These are phyloP conservation scores for Orbilia blumenaviensis DNA, from an alignment of 2,329 filamentous ascomycete species.

Conservation along the genomic window DNA sequence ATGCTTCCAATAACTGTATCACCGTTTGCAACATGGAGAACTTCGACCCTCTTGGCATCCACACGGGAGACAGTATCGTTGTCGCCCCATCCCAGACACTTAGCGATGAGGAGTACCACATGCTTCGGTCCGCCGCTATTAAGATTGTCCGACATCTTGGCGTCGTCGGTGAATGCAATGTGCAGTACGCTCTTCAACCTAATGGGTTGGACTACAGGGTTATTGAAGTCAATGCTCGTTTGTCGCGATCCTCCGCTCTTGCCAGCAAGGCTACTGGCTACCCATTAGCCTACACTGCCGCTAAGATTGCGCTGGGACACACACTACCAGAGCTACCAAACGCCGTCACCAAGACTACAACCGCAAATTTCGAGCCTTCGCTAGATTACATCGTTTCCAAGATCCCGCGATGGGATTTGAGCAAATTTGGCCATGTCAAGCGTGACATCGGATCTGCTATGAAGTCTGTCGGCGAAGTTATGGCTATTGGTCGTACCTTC, in stretches of 20 bases:
- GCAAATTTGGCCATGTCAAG: constrained; percentile 99
- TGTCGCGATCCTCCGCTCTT: constrained; percentile 94
- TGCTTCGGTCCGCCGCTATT: constrained; percentile 96
- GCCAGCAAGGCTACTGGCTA: constrained; percentile 98
- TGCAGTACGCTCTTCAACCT: constrained; percentile 95
- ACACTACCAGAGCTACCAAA: constrained; percentile 95
- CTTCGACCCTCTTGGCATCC: constrained; percentile 95
- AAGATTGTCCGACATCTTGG: constrained; percentile 98
- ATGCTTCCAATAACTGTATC: constrained; percentile 98
- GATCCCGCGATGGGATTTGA: constrained; percentile 96
- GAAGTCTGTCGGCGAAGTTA: constrained; percentile 99
- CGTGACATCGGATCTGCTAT: constrained; percentile 96
- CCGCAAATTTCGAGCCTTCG: constrained; percentile 97
- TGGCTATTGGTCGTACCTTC: constrained; percentile 98
- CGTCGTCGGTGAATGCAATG: constrained; percentile 98
- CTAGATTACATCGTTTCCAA: constrained; percentile 98
- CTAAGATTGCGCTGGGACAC: constrained; percentile 97
- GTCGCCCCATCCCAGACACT: constrained; percentile 96
- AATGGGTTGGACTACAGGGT: constrained; percentile 98
- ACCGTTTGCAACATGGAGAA: constrained; percentile 99
- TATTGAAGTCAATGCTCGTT: constrained; percentile 98
- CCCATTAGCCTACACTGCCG: constrained; percentile 94
- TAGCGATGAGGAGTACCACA: constrained; percentile 98
- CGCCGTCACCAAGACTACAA: constrained; percentile 97
- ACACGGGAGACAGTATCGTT: constrained; percentile 98